Evolutionary conservation across 2,329 filamentous ascomycete species (phyloP).

Genomic region (Arthrobotrys iridis): DNA sequence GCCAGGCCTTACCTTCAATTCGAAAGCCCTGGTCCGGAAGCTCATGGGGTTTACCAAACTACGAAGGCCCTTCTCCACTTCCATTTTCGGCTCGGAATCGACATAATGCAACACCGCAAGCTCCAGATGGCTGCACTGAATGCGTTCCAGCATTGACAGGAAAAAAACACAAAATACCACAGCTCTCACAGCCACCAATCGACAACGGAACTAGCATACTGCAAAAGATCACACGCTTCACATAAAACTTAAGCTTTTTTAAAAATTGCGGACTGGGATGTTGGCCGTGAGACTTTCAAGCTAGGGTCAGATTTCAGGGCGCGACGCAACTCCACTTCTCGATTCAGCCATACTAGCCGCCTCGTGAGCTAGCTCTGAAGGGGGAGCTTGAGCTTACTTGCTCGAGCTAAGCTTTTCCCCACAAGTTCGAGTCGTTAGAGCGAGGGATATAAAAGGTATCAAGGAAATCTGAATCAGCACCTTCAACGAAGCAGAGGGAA

Average conservation of each 20-base stretch:
- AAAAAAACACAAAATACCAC: neutral
- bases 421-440: constrained; percentile 23
- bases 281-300: constrained; percentile 1
- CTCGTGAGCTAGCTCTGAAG: constrained; percentile 3
- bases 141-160: neutral
- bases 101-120: constrained; percentile 4
- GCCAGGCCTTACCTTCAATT: too few species aligned
- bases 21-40: too few species aligned
- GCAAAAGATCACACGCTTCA: constrained; percentile 1
- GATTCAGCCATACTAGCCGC: neutral
- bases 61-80: neutral
- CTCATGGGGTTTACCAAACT: too few species aligned
- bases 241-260: neutral
- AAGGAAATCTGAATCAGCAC: neutral
- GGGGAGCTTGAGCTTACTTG: constrained; percentile 18
- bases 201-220: neutral
- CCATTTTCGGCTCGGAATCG: constrained; percentile 9
- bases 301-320: neutral
- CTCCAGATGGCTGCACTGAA: neutral
- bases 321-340: neutral
- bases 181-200: constrained; percentile 16
- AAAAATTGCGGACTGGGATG: neutral
- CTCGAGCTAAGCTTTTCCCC: constrained; percentile 24
- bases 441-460: constrained; percentile 54
- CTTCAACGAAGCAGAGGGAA: neutral